phyloP scores from a whole-genome alignment of 2,329 filamentous ascomycete genomes.

The Trichoderma oligosporum region DNA sequence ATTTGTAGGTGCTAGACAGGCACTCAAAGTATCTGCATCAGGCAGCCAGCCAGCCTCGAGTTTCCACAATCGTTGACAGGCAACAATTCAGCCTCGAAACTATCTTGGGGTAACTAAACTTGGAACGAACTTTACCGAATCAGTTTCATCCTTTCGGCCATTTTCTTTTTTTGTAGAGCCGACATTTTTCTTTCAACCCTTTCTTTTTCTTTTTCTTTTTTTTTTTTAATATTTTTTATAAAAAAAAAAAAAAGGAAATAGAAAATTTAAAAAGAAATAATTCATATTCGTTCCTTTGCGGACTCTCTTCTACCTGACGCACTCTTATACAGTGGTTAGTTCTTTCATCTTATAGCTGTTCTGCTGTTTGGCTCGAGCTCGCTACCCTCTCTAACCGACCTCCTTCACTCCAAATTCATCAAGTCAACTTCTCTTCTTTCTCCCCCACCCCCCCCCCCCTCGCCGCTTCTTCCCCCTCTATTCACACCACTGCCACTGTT shows the following conservation, averaged over 20 bases:
- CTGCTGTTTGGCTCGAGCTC: constrained; percentile 15
- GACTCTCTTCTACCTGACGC: background rate
- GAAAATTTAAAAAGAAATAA: too few relatives aligned
- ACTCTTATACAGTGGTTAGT: constrained; percentile 11
- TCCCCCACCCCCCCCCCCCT: background rate
- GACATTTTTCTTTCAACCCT: background rate
- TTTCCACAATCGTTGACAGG: constrained; percentile 7
- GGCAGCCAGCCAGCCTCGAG: constrained; percentile 17
- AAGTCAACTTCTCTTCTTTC: constrained; percentile 15
- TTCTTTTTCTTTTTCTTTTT: background rate
- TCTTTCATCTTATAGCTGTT: constrained; percentile 14
- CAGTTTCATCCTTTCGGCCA: background rate
- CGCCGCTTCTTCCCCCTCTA: background rate
- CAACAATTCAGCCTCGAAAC: constrained; percentile 17
- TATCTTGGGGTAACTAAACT: background rate
- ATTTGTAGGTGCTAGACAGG: too few relatives aligned
- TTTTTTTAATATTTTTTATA: too few relatives aligned
- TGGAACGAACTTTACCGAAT: background rate
- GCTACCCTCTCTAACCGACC: too few relatives aligned
- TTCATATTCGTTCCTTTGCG: background rate
- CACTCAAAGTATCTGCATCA: background rate
- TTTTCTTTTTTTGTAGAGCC: background rate
- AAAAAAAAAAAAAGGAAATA: too few relatives aligned
- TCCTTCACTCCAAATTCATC: too few relatives aligned
- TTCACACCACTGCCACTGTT: background rate